Evolutionary conservation across 192 early-diverging fungal species (phyloP).

Genomic region (Coemansia sp.): DNA sequence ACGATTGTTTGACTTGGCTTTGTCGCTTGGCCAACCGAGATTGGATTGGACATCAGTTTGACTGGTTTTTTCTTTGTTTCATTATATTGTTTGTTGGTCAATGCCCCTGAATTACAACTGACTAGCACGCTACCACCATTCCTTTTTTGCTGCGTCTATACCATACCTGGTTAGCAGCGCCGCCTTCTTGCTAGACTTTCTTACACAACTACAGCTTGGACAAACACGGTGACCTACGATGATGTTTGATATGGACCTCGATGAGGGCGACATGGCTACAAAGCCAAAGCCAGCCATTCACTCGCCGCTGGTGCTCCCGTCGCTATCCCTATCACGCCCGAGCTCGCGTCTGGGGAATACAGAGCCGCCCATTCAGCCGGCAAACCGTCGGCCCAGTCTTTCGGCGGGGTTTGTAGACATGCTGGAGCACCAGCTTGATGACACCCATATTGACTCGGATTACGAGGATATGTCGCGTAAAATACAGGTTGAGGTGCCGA

Average conservation of each 20-base stretch:
- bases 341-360: constrained; percentile 27
- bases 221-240: constrained; percentile 24
- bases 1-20: too few relatives aligned
- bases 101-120: constrained; percentile 24
- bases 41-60: too few relatives aligned
- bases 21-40: too few relatives aligned
- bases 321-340: constrained; percentile 34
- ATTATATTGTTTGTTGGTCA: constrained; percentile 10
- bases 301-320: constrained; percentile 37
- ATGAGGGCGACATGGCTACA: constrained; percentile 8
- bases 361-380: constrained; percentile 16
- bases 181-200: constrained; percentile 21
- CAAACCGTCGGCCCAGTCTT: constrained; percentile 38
- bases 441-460: constrained; percentile 39
- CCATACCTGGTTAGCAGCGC: constrained; percentile 7
- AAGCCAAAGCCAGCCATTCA: constrained; percentile 7
- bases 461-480: constrained; percentile 48
- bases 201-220: constrained; percentile 22
- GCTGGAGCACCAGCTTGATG: constrained; percentile 49
- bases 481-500: constrained; percentile 47
- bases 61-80: too few relatives aligned
- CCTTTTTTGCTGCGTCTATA: not conserved
- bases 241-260: constrained; percentile 53
- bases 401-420: constrained; percentile 34
- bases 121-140: constrained; percentile 33